Conservation (phyloP, 2,329 filamentous ascomycete species). For the Aspergillus hiratsukae region DNA sequence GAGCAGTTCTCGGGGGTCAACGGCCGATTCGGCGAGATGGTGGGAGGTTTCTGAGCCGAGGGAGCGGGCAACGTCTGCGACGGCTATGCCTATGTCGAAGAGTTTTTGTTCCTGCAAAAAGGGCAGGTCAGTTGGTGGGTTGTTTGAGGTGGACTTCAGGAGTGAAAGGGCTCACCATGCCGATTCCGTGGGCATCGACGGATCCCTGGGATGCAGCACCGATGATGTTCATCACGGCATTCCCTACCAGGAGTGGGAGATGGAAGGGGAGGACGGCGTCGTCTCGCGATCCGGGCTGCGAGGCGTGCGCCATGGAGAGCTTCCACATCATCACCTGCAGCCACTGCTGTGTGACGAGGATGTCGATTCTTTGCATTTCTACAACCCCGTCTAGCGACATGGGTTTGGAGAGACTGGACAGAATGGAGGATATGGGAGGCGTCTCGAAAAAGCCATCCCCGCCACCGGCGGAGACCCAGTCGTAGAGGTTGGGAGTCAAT, state of each 20-base stretch:
- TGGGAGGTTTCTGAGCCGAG: constrained; percentile 24
- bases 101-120: constrained; percentile 33
- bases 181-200: constrained; percentile 71
- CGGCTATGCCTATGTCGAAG: constrained; percentile 31
- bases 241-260: constrained; percentile 60
- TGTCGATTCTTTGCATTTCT: constrained; percentile 64
- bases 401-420: constrained; percentile 52
- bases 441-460: constrained; percentile 26
- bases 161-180: constrained; percentile 55
- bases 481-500: constrained; percentile 33
- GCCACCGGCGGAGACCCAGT: constrained; percentile 35
- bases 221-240: constrained; percentile 62
- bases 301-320: constrained; percentile 61
- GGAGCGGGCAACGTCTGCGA: constrained; percentile 32
- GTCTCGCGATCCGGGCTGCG: constrained; percentile 52
- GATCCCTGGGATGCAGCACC: constrained; percentile 69
- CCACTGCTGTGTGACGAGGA: constrained; percentile 68
- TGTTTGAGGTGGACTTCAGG: neutral
- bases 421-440: constrained; percentile 37
- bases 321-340: constrained; percentile 69
- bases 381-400: constrained; percentile 53
- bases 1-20: constrained; percentile 33
- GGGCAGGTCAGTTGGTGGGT: neutral
- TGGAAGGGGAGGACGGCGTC: constrained; percentile 60
- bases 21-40: constrained; percentile 25